A percentile compares a stretch with the other conserved stretches of the same genome.
Evolutionary conservation across 306 rosid genomes (phyloP).

Genomic region (Myrica gale): DNA sequence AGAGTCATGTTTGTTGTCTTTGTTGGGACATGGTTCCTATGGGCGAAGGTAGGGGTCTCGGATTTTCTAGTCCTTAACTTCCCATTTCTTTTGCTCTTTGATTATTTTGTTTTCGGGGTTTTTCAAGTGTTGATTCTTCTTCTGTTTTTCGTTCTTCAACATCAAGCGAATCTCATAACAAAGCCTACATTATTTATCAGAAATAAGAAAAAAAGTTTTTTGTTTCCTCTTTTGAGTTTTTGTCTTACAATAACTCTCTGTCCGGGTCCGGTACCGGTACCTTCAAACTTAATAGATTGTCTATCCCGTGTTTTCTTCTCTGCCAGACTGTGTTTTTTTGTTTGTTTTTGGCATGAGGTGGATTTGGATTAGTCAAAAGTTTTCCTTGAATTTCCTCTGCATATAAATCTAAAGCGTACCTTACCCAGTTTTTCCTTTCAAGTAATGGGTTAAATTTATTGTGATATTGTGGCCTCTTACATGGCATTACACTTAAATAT

Average conservation of each 20-base stretch:
- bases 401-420: not conserved
- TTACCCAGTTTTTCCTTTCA: not conserved
- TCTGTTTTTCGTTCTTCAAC: not conserved
- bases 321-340: not conserved
- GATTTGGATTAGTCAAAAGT: not conserved
- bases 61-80: conserved; percentile 28
- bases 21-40: not conserved
- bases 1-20: not conserved
- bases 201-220: not conserved
- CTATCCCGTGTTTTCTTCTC: not conserved
- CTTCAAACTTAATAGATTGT: too few relatives aligned
- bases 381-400: not conserved
- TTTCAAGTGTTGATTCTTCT: not conserved
- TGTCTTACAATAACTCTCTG: not conserved
- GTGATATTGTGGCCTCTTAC: not conserved
- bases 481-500: not conserved
- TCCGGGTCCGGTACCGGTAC: too few relatives aligned
- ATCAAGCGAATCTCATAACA: not conserved
- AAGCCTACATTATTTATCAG: not conserved
- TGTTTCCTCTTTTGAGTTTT: not conserved
- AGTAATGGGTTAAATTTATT: not conserved
- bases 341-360: not conserved
- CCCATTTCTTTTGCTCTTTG: not conserved
- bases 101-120: conserved; percentile 19
- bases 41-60: conserved; percentile 1